Base-by-base conservation (phyloP, 208 protist genomes). In the Lotmaria passim region DNA sequence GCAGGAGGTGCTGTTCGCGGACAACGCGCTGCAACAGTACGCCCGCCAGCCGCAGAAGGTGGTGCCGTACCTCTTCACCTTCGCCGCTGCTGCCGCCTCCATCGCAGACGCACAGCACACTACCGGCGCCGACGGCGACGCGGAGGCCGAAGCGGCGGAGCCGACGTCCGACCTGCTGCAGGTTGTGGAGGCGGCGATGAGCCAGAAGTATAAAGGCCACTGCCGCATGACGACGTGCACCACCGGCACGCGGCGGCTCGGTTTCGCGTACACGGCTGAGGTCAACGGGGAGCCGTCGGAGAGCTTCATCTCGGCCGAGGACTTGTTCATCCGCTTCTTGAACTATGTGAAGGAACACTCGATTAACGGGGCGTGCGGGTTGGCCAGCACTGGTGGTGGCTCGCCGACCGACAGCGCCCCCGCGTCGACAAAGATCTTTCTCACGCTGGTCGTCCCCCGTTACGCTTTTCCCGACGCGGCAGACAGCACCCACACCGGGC, bases 271-370 rank as follows among this genome's bases (percentile, higher is more conserved):
- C 75, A 71, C 75, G 31, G 47, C 50, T n/a, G 63, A 77, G 36
- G 26, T 59, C 15, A 53, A 50, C 41, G 71, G 80, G 41, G 81
- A 84, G 8, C 24, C 65, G 61, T 69, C 74, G 23, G 66, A 78
- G 43, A 53, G 50, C 39, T 91, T 94, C 66, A 52, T 93, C 51
- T 73, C 77, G 6, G 85, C 85, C 30, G 83, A 91, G 56, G 81
- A 94, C 38, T 66, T 93, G 24, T 87, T 96, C 48, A 79, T 93
- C 5, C 69, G 80, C 38, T 94, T 93, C 66, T 79, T 96, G 28
- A 92, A 93, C 75, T 83, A 93, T 64, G 46, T 96, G 12, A 96
- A 96, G 75, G 77, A 83, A 62, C 86, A 90, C 61, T 83, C 82
- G 24, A 62, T 96, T 14, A 86, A 96, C 69, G 81, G 74, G 11